phyloP scores from a whole-genome alignment of 257 asterid genomes.

The Anisodus tanguticus region DNA sequence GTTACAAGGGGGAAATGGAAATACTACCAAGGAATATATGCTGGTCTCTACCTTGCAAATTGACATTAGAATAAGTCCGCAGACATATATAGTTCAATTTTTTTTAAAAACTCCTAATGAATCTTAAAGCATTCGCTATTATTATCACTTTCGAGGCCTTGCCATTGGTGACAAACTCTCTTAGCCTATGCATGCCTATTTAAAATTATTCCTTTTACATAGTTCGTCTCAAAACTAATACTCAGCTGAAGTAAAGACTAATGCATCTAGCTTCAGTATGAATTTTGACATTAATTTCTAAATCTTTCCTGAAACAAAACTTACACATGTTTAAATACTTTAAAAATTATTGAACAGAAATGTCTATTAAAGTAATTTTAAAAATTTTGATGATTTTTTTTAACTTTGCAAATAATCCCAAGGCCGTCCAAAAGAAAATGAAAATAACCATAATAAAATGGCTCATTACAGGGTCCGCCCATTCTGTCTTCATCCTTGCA shows the following conservation, averaged over 20 bases:
- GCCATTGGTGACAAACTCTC: neutral
- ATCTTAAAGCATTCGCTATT: neutral
- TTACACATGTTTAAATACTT: neutral
- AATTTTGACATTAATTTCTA: neutral
- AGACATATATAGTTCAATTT: too few relatives aligned
- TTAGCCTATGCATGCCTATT: neutral
- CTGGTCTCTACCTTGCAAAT: neutral
- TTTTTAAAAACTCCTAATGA: too few relatives aligned
- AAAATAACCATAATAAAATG: neutral
- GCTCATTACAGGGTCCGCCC: slow-evolving; percentile 53
- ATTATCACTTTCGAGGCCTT: neutral
- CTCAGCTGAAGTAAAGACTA: neutral
- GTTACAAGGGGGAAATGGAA: neutral
- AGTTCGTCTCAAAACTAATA: neutral
- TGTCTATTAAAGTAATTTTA: too few relatives aligned
- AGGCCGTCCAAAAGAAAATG: neutral
- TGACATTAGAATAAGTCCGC: too few relatives aligned
- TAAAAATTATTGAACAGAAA: neutral
- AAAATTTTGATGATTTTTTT: neutral
- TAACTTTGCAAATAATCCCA: neutral
- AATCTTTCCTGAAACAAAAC: neutral
- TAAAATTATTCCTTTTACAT: neutral
- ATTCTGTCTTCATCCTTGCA: slow-evolving; percentile 28
- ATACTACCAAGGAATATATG: neutral
- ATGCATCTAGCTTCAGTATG: neutral